Percentiles rank a stretch among this genome's conserved stretches.
Evolutionary conservation across 2,329 filamentous ascomycete genomes (phyloP).

Genomic region (Cladosporium sp.): DNA sequence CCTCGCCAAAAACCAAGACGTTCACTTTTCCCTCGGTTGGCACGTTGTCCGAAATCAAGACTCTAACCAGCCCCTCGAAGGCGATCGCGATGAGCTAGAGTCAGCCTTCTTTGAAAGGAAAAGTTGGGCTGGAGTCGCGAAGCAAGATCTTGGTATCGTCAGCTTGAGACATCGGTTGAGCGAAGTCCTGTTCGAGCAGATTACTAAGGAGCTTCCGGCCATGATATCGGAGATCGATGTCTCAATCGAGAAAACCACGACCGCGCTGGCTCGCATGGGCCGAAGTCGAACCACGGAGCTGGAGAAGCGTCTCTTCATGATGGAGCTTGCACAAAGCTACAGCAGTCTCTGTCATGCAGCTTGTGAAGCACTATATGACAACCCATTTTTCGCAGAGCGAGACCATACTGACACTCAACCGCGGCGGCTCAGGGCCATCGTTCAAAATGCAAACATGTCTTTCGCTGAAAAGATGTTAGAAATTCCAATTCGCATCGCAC

Average conservation of each 20-base stretch:
- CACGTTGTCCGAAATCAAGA: slow-evolving; percentile 50
- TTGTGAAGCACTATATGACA: no score
- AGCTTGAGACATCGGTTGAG: slow-evolving; percentile 50
- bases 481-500: no score
- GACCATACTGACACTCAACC: no score
- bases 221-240: slow-evolving; percentile 44
- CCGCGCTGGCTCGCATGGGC: slow-evolving; percentile 27
- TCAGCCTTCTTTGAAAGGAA: neutral
- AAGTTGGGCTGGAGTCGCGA: neutral
- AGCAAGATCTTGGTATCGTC: slow-evolving; percentile 38
- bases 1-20: slow-evolving; percentile 37
- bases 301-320: no score
- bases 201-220: slow-evolving; percentile 43
- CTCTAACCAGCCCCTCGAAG: slow-evolving; percentile 14
- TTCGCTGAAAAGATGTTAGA: no score
- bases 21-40: slow-evolving; percentile 46
- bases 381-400: no score
- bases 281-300: slow-evolving; percentile 47
- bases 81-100: neutral
- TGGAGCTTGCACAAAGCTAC: no score
- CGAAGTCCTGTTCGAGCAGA: slow-evolving; percentile 47
- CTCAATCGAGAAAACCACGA: no score
- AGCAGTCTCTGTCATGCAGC: no score
- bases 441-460: no score
- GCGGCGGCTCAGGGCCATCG: no score